Conservation (phyloP, 768 basidiomycete genomes). For the Xerocomus spinulosus region DNA sequence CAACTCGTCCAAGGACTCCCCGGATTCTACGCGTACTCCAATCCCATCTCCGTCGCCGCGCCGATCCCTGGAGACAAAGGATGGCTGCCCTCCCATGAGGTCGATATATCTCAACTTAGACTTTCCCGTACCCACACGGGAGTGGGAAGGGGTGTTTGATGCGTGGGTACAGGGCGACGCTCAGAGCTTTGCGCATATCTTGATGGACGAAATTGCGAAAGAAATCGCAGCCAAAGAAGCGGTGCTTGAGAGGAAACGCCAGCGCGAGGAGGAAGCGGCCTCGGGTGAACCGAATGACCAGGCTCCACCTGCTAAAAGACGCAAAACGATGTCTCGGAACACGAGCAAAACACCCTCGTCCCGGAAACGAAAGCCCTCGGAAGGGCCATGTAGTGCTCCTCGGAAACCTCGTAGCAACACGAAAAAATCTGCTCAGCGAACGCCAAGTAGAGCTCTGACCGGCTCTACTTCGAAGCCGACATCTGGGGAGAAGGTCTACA, state of each 20-base stretch:
- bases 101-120: constrained; percentile 84
- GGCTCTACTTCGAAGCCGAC: constrained; percentile 19
- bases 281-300: constrained; percentile 13
- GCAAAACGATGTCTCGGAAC: constrained; percentile 17
- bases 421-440: constrained; percentile 9
- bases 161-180: constrained; percentile 87
- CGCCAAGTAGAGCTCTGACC: constrained; percentile 14
- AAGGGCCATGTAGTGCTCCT: constrained; percentile 19
- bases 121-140: constrained; percentile 76
- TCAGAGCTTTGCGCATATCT: constrained; percentile 64
- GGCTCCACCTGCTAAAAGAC: constrained; percentile 21
- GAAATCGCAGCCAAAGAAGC: constrained; percentile 52
- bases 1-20: constrained; percentile 32
- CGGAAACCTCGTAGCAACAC: constrained; percentile 29
- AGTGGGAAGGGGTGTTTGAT: constrained; percentile 91
- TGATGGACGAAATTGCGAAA: constrained; percentile 55
- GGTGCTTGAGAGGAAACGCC: constrained; percentile 51
- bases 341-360: constrained; percentile 15
- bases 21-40: constrained; percentile 22
- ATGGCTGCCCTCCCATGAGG: constrained; percentile 54
- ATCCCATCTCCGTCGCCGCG: constrained; percentile 50
- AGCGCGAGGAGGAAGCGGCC: constrained; percentile 46
- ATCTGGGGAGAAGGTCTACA: constrained; percentile 23
- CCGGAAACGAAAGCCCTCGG: constrained; percentile 24
- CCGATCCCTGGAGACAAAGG: constrained; percentile 28